Evolutionary conservation across 805 yeast genomes (phyloP).

Genomic region (Myxozyma mucilagina): DNA sequence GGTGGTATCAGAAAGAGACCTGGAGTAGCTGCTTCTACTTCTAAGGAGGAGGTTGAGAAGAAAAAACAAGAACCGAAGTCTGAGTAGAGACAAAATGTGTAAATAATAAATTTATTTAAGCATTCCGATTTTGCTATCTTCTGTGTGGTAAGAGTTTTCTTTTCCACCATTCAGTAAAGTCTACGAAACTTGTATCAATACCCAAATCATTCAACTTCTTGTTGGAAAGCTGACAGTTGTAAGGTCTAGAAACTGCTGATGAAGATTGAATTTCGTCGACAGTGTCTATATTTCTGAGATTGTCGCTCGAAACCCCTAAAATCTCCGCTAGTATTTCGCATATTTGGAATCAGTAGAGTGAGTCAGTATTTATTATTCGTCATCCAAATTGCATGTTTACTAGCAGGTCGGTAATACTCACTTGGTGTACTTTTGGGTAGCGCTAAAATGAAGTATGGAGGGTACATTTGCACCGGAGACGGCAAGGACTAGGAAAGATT

Average conservation of each 20-base stretch:
- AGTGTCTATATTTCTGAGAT: constrained; percentile 11
- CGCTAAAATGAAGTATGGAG: constrained; percentile 21
- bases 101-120: background rate
- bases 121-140: background rate
- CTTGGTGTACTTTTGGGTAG: constrained; percentile 26
- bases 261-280: background rate
- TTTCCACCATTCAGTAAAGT: constrained; percentile 29
- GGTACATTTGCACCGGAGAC: constrained; percentile 5
- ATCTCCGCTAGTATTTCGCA: constrained; percentile 25
- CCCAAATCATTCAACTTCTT: constrained; percentile 18
- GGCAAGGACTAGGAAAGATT: background rate
- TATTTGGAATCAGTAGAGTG: constrained; percentile 19
- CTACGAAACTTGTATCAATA: constrained; percentile 17
- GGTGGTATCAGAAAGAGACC: constrained; percentile 25
- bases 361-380: background rate
- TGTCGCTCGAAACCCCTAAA: constrained; percentile 22
- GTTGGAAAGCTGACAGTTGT: constrained; percentile 23
- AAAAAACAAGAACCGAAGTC: constrained; percentile 22
- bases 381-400: background rate
- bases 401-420: constrained; percentile 1
- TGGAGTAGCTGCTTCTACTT: constrained; percentile 6
- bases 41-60: constrained; percentile 9
- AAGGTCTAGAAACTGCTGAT: constrained; percentile 12
- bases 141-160: constrained; percentile 20
- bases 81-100: constrained; percentile 2